Evolutionary conservation across 1,139 yeast species (phyloP).

Genomic region (Ogataea hybrid): DNA sequence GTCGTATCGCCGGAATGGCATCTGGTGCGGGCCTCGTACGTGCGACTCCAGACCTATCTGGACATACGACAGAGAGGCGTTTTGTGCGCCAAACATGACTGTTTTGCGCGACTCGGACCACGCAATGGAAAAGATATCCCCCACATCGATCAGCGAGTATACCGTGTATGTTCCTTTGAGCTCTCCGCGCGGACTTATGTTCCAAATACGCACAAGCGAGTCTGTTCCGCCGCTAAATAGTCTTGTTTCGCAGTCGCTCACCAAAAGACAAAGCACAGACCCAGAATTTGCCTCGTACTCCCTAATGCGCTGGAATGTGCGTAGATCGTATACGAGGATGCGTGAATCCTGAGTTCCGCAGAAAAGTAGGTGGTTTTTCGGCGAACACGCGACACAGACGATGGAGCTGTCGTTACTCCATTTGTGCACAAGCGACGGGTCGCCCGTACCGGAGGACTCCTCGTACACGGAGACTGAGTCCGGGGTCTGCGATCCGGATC

Average conservation of each 20-base stretch:
- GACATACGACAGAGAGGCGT: slow-evolving; percentile 83
- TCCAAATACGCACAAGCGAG: slow-evolving; percentile 85
- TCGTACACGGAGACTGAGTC: slow-evolving; percentile 5
- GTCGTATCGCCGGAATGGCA: slow-evolving; percentile 82
- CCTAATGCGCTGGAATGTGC: slow-evolving; percentile 54
- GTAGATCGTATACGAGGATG: slow-evolving; percentile 67
- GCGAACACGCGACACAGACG: slow-evolving; percentile 72
- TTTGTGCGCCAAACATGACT: slow-evolving; percentile 85
- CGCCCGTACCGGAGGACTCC: background rate
- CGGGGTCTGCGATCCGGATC: slow-evolving; percentile 8
- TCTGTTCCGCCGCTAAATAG: slow-evolving; percentile 90
- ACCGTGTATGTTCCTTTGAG: slow-evolving; percentile 56
- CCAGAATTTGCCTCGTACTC: slow-evolving; percentile 54
- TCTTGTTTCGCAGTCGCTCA: slow-evolving; percentile 55
- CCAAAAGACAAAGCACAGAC: slow-evolving; percentile 67
- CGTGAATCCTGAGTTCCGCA: slow-evolving; percentile 96
- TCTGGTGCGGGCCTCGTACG: slow-evolving; percentile 38
- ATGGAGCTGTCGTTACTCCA: slow-evolving; percentile 79
- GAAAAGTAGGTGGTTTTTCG: slow-evolving; percentile 55
- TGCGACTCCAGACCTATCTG: slow-evolving; percentile 36
- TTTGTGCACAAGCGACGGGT: slow-evolving; percentile 49
- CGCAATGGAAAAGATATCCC: slow-evolving; percentile 84
- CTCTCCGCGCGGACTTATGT: slow-evolving; percentile 37
- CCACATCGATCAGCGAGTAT: slow-evolving; percentile 83
- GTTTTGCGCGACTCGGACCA: slow-evolving; percentile 63